Percentiles rank a stretch among this genome's conserved stretches.
Conservation (phyloP, 805 yeast species). For the Blastobotrys chiropterorum region DNA sequence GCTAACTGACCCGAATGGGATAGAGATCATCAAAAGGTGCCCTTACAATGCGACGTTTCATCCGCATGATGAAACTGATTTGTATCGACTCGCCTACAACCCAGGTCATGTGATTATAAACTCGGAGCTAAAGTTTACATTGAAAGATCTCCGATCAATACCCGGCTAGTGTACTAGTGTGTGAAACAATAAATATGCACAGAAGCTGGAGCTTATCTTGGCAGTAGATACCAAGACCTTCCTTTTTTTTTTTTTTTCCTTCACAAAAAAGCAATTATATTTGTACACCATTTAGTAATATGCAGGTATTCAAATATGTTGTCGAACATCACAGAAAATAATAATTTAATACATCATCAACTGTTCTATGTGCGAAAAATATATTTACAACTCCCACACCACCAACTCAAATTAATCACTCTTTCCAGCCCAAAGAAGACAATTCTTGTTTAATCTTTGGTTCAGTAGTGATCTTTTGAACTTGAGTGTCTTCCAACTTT, state of each 20-base stretch:
- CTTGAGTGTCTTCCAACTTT: conserved; percentile 85
- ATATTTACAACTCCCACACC: too few relatives aligned
- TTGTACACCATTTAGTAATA: too few relatives aligned
- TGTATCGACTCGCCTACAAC: conserved; percentile 44
- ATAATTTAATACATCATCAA: not conserved
- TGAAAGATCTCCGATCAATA: conserved; percentile 41
- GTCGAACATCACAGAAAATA: not conserved
- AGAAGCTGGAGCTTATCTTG: too few relatives aligned
- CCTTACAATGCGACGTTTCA: conserved; percentile 46
- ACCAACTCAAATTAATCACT: conserved; percentile 14
- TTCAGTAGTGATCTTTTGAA: conserved; percentile 84
- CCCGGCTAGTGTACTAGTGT: not conserved
- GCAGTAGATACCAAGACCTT: too few relatives aligned
- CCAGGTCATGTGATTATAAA: conserved; percentile 48
- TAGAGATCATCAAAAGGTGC: conserved; percentile 49
- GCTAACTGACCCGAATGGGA: conserved; percentile 60
- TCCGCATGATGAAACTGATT: conserved; percentile 48
- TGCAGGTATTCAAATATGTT: not conserved
- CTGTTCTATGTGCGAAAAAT: not conserved
- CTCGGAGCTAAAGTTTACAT: conserved; percentile 41
- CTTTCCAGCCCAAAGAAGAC: conserved; percentile 66
- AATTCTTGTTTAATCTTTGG: conserved; percentile 71
- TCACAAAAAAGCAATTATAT: too few relatives aligned
- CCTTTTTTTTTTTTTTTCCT: too few relatives aligned
- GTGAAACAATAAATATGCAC: too few relatives aligned